Base-by-base conservation (phyloP, 1,284 basidiomycete genomes). In the Trichosporon faecale region DNA sequence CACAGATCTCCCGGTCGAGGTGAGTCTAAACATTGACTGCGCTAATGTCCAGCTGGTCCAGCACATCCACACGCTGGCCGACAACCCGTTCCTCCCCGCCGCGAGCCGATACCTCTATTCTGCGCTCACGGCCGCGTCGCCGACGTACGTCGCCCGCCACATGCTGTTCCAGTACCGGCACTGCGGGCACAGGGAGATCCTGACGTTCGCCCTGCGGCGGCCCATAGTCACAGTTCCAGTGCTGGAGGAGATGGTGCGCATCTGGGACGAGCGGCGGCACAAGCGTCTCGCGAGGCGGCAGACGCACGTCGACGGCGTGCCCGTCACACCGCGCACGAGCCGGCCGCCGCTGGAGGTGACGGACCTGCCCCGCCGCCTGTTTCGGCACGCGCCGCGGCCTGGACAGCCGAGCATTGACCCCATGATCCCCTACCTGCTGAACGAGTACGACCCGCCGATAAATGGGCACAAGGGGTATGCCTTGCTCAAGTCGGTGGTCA, bases 391-490 rank as follows among this genome's bases (percentile, higher is more conserved):
- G 4, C 40, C 71, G 4, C n/a, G 25, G 1, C 44, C 69, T 31
- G 27, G 27, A 6, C 31, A 49, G 14, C 11, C 66, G 16, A 60
- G 72, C 0, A 72, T 82, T 79, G 7, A 76, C 75, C 68, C 87
- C 84, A 37, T 84, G 6, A 73, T 85, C 8, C 60, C 52, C 2
- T 79, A 81, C 72, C 74, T 85, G 6, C 79, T 84, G 67, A 66
- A 71, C 0, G 64, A 49, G 8, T 83, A 81, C 65, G 29, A 66
- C 0, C 55, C 61, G n/a, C 7, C 77, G 78, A 0, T 84, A 88
- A 37, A 93, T 78, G 86, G 89, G 6, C 86, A 90, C 79, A 85
- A 88, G 1, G 93, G 92, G 0, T 95, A 94, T 76, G 89, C 91
- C 0, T 87, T 95, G 35, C 89, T 88, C 9, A 89, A 88, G 70